Evolutionary conservation across 1,139 yeast species (phyloP).

Genomic region (Magnusiomyces paraingens): DNA sequence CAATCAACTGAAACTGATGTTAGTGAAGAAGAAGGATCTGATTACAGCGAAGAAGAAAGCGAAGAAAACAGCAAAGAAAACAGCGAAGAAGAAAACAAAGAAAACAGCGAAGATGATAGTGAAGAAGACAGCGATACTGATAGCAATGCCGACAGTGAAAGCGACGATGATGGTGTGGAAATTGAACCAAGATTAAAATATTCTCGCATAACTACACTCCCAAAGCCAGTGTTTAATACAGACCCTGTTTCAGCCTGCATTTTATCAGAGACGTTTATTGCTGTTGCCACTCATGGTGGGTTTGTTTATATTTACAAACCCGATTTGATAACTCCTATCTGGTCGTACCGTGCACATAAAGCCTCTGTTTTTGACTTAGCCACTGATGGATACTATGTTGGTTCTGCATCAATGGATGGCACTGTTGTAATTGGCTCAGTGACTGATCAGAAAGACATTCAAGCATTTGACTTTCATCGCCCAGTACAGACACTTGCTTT

Average conservation of each 20-base stretch:
- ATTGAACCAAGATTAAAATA: constrained; percentile 76
- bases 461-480: constrained; percentile 75
- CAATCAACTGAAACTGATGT: background rate
- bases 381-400: constrained; percentile 68
- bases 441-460: constrained; percentile 53
- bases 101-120: constrained; percentile 1
- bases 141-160: constrained; percentile 26
- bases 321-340: constrained; percentile 45
- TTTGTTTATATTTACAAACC: constrained; percentile 60
- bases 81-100: constrained; percentile 25
- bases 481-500: constrained; percentile 85
- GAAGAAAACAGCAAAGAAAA: constrained; percentile 22
- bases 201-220: constrained; percentile 57
- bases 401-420: constrained; percentile 91
- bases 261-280: constrained; percentile 52
- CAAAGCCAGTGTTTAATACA: constrained; percentile 56
- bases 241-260: constrained; percentile 73
- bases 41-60: constrained; percentile 11
- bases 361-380: constrained; percentile 69
- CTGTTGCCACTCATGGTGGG: constrained; percentile 90
- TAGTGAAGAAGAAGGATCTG: constrained; percentile 10
- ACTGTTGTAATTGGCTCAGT: constrained; percentile 78
- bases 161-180: constrained; percentile 44
- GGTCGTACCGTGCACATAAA: constrained; percentile 77
- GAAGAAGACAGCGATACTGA: constrained; percentile 25